These are phyloP conservation scores for Nicotiana attenuata DNA, from an alignment of 257 asterid genomes.

Conservation along the genomic window DNA sequence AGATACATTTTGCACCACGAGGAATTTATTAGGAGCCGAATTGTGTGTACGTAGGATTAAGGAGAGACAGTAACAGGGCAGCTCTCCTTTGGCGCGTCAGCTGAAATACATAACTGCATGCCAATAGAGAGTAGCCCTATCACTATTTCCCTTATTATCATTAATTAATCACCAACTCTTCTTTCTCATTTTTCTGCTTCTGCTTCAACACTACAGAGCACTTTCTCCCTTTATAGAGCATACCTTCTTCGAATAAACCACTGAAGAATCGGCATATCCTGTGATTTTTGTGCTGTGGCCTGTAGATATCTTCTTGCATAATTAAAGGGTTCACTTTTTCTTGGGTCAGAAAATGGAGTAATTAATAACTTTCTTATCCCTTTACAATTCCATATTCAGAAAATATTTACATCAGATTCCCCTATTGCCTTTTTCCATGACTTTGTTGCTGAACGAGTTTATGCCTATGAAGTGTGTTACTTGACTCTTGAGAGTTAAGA, in stretches of 20 bases:
- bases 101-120: conserved; percentile 5
- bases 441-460: neutral
- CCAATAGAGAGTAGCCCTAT: conserved; percentile 43
- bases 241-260: conserved; percentile 27
- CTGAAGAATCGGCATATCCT: conserved; percentile 35
- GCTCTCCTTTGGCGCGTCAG: conserved; percentile 55
- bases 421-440: conserved; percentile 9
- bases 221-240: neutral
- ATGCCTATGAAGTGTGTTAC: neutral
- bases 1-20: neutral
- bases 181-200: neutral
- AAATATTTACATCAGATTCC: conserved; percentile 21
- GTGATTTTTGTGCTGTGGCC: neutral
- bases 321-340: neutral
- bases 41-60: neutral
- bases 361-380: conserved; percentile 17
- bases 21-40: neutral
- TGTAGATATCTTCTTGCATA: neutral
- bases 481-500: neutral
- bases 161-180: neutral
- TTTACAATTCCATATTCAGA: neutral
- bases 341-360: conserved; percentile 13
- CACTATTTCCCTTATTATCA: conserved; percentile 28
- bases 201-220: neutral
- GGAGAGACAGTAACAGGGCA: neutral